Conservation (phyloP, 352 stramenopile species). For the Phytopythium litorale region DNA sequence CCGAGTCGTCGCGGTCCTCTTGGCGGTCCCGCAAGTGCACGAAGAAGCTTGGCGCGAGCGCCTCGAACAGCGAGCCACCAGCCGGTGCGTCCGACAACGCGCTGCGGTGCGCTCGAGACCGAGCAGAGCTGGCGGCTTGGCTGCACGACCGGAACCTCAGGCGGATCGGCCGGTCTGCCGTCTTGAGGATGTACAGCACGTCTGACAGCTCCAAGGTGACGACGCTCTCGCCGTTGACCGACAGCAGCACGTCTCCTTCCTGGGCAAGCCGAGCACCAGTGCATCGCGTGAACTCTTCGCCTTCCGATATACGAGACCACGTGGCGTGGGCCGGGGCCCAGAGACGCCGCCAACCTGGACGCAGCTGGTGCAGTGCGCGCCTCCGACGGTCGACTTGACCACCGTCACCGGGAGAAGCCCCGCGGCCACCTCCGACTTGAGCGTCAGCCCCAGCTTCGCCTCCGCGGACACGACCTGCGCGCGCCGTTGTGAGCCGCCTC, state of each 20-base stretch:
- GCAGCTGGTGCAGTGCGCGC: constrained; percentile 47
- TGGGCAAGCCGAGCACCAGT: constrained; percentile 10
- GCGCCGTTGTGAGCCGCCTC: not conserved
- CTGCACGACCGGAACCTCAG: constrained; percentile 42
- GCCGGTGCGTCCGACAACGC: constrained; percentile 7
- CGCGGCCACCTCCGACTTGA: constrained; percentile 32
- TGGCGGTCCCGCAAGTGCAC: constrained; percentile 3
- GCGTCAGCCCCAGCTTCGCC: constrained; percentile 52
- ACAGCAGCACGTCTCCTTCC: constrained; percentile 69
- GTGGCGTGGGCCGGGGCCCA: not conserved
- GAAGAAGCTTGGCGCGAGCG: constrained; percentile 4
- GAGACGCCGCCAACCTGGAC: constrained; percentile 29
- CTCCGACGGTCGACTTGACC: constrained; percentile 48
- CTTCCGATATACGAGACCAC: not conserved
- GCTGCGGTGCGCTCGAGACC: constrained; percentile 10
- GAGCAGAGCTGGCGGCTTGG: constrained; percentile 9
- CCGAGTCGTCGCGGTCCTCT: constrained; percentile 48
- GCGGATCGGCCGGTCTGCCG: constrained; percentile 60
- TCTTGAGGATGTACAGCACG: constrained; percentile 64
- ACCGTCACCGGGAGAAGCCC: constrained; percentile 29
- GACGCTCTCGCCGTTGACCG: constrained; percentile 68
- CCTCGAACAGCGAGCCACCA: constrained; percentile 21
- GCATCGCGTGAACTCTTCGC: not conserved
- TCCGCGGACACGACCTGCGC: constrained; percentile 50
- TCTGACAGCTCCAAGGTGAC: constrained; percentile 58